Evolutionary conservation across 306 rosid species (phyloP), one percentile per base, ranked within the genome.

Genomic region (Dalbergia oliveri): DNA sequence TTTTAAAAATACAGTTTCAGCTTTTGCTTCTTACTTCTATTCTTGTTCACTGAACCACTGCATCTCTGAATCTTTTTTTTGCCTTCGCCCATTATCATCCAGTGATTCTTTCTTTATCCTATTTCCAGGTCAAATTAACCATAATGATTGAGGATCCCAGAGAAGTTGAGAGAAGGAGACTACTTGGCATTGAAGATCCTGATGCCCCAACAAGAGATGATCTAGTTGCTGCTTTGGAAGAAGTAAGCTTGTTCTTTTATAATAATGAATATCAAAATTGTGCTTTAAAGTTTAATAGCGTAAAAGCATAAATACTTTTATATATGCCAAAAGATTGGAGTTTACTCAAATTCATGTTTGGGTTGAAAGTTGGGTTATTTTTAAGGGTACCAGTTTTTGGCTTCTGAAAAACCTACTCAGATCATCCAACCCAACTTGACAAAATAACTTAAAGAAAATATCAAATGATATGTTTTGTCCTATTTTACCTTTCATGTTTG

Each of bases 101-200:
- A 4, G 11, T 59, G 49, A 31, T 54, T 76, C 41, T 63, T 66
- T 75, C 37, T 53, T 66, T 75, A 35, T 47, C 50, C 61, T 65
- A 47, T 78, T 61, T 66, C 53, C 66, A 95, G 99, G 96, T 95
- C 60, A 95, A 95, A 77, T 83, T 95, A 53, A 95, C 99, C 61
- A 63, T 95, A 58, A 84, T 87, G 91, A 95, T 95, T 87, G 99
- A 95, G 88, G 99, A 95, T 82, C 97, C 97, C 6, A 81, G 99
- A 76, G 99, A 95, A 66, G 86, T 88, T 63, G 99, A 95, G 88
- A 90, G 99, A 77, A 87, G 86, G 86, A 85, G 93, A 79, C 79
- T 95, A 37, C 99, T 95, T 68, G 99, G 99, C 50, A 90, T 89
- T n/a, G 99, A 95, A 82, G 92, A 93, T 51, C 79, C 85, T 9